Conservation (phyloP, 108 stramenopile species). For the Conticribra weissflogii region DNA sequence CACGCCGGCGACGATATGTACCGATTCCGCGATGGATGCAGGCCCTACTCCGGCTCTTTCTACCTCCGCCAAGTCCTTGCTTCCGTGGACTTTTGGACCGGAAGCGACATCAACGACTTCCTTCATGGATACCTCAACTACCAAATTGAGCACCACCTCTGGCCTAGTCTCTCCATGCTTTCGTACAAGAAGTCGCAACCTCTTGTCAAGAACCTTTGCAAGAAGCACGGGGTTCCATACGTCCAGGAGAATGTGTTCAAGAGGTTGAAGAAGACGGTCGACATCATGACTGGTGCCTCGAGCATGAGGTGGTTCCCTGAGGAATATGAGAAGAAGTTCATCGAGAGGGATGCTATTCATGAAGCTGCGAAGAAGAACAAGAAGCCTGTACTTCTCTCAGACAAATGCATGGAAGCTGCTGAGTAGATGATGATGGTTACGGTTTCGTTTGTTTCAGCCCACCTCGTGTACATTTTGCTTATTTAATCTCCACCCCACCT, state of each 20-base stretch:
- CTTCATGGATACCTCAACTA: conserved; percentile 91
- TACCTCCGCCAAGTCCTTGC: conserved; percentile 90
- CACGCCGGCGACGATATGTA: conserved; percentile 93
- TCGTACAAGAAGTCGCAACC: conserved; percentile 85
- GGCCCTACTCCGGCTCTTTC: conserved; percentile 83
- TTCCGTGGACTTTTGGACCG: conserved; percentile 78
- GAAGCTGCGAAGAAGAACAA: conserved; percentile 50
- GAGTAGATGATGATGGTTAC: conserved; percentile 24
- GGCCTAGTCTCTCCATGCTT: conserved; percentile 87
- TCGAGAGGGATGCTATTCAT: conserved; percentile 55
- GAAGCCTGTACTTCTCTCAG: conserved; percentile 41
- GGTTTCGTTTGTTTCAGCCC: background rate
- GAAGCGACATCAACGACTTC: conserved; percentile 83
- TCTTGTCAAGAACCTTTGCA: conserved; percentile 73
- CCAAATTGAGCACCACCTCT: conserved; percentile 93
- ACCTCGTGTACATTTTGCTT: too few relatives aligned
- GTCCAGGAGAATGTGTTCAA: conserved; percentile 81
- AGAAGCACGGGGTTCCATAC: conserved; percentile 90
- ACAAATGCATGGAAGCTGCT: conserved; percentile 44
- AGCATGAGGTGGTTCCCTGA: conserved; percentile 88
- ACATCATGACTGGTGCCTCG: conserved; percentile 85
- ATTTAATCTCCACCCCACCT: too few relatives aligned
- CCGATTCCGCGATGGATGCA: conserved; percentile 84
- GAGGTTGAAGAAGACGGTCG: conserved; percentile 79
- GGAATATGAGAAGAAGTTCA: conserved; percentile 63